Evolutionary conservation across 345 rosid genomes (phyloP).

Genomic region (Excoecaria cochinchinensis): DNA sequence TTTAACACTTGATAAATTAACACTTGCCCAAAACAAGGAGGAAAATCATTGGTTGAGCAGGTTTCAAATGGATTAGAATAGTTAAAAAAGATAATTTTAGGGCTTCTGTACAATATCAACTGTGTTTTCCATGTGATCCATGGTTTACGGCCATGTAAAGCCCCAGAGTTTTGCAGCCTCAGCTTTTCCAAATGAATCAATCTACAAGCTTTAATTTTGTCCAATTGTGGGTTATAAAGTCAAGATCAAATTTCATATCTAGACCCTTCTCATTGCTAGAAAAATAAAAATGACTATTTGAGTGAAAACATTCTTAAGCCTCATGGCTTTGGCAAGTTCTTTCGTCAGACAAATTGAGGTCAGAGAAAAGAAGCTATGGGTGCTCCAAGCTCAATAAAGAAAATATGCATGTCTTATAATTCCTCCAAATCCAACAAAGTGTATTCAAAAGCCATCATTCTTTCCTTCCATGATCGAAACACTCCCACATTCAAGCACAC

Average conservation of each 20-base stretch:
- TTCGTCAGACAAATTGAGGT: neutral
- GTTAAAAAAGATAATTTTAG: neutral
- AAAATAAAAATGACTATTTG: neutral
- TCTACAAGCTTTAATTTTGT: neutral
- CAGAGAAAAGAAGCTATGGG: neutral
- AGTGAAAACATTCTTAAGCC: neutral
- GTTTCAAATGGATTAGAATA: neutral
- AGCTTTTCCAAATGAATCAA: neutral
- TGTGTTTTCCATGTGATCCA: neutral
- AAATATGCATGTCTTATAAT: neutral
- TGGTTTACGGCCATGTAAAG: neutral
- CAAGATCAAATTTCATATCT: neutral
- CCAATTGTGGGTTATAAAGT: neutral
- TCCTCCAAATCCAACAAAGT: neutral
- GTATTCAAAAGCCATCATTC: neutral
- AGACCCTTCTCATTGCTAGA: neutral
- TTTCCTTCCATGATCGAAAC: neutral
- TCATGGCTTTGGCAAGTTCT: neutral
- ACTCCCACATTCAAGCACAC: slow-evolving; percentile 4
- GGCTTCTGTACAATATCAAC: neutral
- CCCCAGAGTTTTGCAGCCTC: neutral
- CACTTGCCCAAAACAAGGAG: neutral
- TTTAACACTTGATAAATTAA: neutral
- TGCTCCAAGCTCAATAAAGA: neutral
- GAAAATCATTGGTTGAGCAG: neutral